phyloP scores from a whole-genome alignment of 2,329 filamentous ascomycete genomes.

The Exophiala oligosperma region DNA sequence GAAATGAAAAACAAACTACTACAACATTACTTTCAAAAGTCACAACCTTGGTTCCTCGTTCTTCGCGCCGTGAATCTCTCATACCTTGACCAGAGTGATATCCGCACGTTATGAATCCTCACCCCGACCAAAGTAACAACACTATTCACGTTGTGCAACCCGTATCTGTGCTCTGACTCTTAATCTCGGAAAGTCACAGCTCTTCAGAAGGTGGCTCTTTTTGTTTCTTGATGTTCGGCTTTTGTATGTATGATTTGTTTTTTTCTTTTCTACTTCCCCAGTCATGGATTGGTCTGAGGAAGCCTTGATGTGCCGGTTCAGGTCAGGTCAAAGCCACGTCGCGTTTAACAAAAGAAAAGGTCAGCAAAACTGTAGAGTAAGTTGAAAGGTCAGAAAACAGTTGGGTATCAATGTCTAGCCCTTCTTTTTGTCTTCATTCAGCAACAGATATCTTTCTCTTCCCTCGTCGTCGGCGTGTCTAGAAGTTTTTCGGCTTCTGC shows the following conservation, averaged over 20 bases:
- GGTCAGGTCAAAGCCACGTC: no score
- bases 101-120: background rate
- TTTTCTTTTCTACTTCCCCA: constrained; percentile 43
- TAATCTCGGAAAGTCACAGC: constrained; percentile 59
- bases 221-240: constrained; percentile 39
- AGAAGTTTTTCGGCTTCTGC: background rate
- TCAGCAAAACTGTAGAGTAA: background rate
- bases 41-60: no score
- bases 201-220: constrained; percentile 58
- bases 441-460: constrained; percentile 1
- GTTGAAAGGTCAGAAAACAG: background rate
- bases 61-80: no score
- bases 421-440: constrained; percentile 7
- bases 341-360: background rate
- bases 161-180: constrained; percentile 68
- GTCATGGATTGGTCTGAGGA: constrained; percentile 44
- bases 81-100: no score
- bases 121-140: background rate
- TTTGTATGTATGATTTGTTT: constrained; percentile 30
- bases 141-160: constrained; percentile 52
- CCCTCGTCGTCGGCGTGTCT: background rate
- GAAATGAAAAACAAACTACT: no score
- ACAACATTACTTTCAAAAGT: background rate
- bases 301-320: constrained; percentile 45
- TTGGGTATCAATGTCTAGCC: constrained; percentile 28